Base-by-base conservation (phyloP, 768 basidiomycete species). In the Rhodosporidiobolus odoratus region DNA sequence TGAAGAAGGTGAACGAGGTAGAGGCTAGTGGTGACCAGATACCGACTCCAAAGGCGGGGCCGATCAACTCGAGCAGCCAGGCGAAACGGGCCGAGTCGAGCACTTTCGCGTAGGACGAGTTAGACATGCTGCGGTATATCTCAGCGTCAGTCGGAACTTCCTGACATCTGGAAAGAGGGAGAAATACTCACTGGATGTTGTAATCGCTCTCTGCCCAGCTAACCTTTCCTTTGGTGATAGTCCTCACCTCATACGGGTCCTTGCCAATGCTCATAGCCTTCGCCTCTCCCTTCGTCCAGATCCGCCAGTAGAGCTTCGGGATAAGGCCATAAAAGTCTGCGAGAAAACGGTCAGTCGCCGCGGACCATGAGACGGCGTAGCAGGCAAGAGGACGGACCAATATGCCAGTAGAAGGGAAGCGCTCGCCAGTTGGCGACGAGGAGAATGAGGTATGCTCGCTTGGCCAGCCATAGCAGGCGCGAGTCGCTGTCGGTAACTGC, bases 341-440 rank as follows among this genome's bases (percentile, higher is more conserved):
- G 21, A 15, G 13, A 60, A 21, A 23, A 16, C n/a, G 3, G n/a
- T 35, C n/a, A 52, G 38, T 10, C 4, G n/a, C 12, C 6, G 25
- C 12, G 7, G 15, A 27, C 9, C 16, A 32, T n/a, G 25, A 32
- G 17, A 43, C 43, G 43, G 35, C 30, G 30, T 13, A 4, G 65
- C 35, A 27, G 59, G 13, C 12, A 34, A n/a, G 32, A 38, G 32
- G 48, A 38, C 71, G 45, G 35, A 68, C 66, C n/a, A 25, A 68
- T 50, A n/a, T 74, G 72, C 72, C 72, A 74, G 12, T 43, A 41
- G 52, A 69, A 53, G 15, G 72, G 72, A 21, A 65, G 57, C 7
- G 25, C 21, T 0, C 68, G 48, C 72, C 72, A 74, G 52, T 69
- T 74, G 27, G 66, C 32, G 19, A 74, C 60, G 30, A 74, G 53